Base-by-base conservation (phyloP, 2,329 filamentous ascomycete species). In the Purpureocillium lavendulum region DNA sequence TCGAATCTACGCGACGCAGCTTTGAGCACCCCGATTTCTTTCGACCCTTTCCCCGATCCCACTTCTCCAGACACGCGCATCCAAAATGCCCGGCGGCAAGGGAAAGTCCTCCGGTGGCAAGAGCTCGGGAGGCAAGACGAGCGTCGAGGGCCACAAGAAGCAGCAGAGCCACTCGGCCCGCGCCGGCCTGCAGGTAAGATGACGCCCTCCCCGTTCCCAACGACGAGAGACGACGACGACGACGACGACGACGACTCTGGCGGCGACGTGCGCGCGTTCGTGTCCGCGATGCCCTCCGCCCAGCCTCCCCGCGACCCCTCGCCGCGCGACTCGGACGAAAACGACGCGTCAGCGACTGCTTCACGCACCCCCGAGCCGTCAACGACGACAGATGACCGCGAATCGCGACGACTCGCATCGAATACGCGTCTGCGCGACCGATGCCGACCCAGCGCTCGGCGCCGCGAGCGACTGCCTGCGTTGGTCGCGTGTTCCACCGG, bases 121-220 rank as follows among this genome's bases (percentile, higher is more conserved):
- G 80, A 89, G 70, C 62, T 75, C 84, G 42, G 86, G 86, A 55
- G 85, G 86, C 54, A 92, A 92, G 74, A 74, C 71, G 36, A 69
- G 70, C 45, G 68, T 58, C 56, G 82, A 81, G 51, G 76, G 75
- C 40, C 70, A 80, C 61, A 86, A 85, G 71, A 95, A 95, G 73
- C 83, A 86, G 60, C 86, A 94, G 70, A 94, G 92, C 70, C 89
- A 95, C 73, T 95, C 88, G 56, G 87, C 87, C 59, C 89, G 92
- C 66, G 89, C 89, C 62, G 89, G 89, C 61, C 77, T 96, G 53
- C 89, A 96, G 84, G 89, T 96, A 74, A 75, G 47, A 44, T 40
- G 47, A 38, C 43, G 42, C 43, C 42, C 43, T 44, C 41, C 35
- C 33, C 26, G 9, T 17, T 4, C 17, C n/a, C 10, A 13, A 7